phyloP scores from a whole-genome alignment of 140 eudicot genomes.

The Bidens hawaiensis region DNA sequence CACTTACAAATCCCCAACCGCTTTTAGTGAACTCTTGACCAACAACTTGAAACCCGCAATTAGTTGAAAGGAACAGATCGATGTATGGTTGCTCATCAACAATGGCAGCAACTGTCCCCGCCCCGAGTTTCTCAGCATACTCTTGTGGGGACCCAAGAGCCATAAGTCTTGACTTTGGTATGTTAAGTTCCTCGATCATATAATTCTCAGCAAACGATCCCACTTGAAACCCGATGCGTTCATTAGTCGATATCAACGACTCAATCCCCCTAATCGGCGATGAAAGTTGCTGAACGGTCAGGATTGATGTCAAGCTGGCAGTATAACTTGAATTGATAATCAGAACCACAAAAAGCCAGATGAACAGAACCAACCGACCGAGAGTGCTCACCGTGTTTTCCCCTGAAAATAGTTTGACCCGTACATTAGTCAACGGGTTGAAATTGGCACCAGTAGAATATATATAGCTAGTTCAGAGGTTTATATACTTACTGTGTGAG shows the following conservation, averaged over 20 bases:
- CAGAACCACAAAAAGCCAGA: constrained; percentile 74
- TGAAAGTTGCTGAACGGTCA: constrained; percentile 67
- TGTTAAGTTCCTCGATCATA: constrained; percentile 51
- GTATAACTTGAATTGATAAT: constrained; percentile 73
- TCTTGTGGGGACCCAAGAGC: constrained; percentile 67
- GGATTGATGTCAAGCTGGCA: constrained; percentile 70
- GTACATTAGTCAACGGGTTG: neutral
- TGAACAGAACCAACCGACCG: constrained; percentile 64
- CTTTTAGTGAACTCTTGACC: constrained; percentile 68
- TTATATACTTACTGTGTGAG: constrained; percentile 47
- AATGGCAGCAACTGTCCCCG: constrained; percentile 59
- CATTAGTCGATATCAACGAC: constrained; percentile 37
- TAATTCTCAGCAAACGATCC: constrained; percentile 71
- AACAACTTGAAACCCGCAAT: constrained; percentile 48
- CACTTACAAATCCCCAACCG: constrained; percentile 87
- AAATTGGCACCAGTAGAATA: neutral
- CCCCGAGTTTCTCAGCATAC: constrained; percentile 54
- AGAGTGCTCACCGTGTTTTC: constrained; percentile 68
- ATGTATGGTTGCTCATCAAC: constrained; percentile 69
- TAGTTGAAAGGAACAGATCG: constrained; percentile 52
- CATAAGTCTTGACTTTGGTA: constrained; percentile 51
- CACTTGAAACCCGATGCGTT: constrained; percentile 55
- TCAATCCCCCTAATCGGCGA: constrained; percentile 67
- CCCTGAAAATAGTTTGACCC: constrained; percentile 40
- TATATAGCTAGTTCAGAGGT: neutral